phyloP scores from a whole-genome alignment of 1,284 basidiomycete species.

The Flammula alnicola region DNA sequence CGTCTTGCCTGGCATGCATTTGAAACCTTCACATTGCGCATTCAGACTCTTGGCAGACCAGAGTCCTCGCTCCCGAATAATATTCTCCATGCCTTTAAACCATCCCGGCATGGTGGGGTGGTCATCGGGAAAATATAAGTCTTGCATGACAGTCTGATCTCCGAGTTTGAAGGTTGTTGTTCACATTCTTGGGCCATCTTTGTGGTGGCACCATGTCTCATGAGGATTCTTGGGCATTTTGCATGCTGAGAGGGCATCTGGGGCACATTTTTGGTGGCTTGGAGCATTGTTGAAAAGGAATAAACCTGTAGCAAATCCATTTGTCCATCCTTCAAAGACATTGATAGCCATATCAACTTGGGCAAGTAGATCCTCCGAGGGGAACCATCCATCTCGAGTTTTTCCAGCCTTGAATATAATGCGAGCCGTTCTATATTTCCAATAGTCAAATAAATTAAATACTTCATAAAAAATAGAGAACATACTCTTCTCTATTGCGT shows the following conservation, averaged over 20 bases:
- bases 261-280: conserved; percentile 36
- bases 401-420: conserved; percentile 38
- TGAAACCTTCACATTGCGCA: conserved; percentile 27
- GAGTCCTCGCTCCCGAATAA: conserved; percentile 36
- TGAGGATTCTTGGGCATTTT: conserved; percentile 36
- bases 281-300: conserved; percentile 44
- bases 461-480: conserved; percentile 8
- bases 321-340: conserved; percentile 35
- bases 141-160: conserved; percentile 22
- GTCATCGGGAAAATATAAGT: conserved; percentile 34
- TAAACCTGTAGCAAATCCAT: conserved; percentile 27
- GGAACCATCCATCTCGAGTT: conserved; percentile 38
- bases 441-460: neutral
- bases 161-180: conserved; percentile 18
- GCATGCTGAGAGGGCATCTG: conserved; percentile 35
- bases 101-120: conserved; percentile 33
- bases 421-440: conserved; percentile 25
- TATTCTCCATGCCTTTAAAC: conserved; percentile 40
- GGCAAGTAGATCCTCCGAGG: conserved; percentile 29
- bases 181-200: conserved; percentile 33
- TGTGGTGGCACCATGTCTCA: conserved; percentile 26
- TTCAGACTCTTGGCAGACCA: conserved; percentile 30
- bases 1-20: conserved; percentile 19
- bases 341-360: conserved; percentile 36
- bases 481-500: conserved; percentile 29